Evolutionary conservation across 2,329 filamentous ascomycete species (phyloP).

Genomic region (Sclerotinia sclerotiorum): DNA sequence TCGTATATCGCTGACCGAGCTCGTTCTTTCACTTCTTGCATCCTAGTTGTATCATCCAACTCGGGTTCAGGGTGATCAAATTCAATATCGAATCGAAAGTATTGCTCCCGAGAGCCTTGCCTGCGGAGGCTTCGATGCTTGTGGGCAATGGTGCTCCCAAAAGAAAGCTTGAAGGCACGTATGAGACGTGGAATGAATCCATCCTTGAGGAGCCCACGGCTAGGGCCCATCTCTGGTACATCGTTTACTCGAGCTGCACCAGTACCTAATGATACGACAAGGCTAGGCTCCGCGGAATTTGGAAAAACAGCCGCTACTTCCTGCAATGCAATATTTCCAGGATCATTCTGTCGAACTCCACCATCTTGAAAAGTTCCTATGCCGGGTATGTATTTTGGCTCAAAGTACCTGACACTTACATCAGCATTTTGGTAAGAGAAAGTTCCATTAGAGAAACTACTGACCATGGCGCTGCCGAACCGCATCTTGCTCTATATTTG

Average conservation of each 20-base stretch:
- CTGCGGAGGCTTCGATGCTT: neutral
- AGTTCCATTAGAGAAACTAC: no score
- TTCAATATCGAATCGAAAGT: neutral
- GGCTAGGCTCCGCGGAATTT: constrained; percentile 24
- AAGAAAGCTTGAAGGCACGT: neutral
- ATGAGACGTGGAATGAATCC: constrained; percentile 6
- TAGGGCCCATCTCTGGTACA: constrained; percentile 9
- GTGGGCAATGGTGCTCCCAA: neutral
- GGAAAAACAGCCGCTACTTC: constrained; percentile 29
- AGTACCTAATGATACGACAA: constrained; percentile 31
- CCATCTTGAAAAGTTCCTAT: constrained; percentile 25
- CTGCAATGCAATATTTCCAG: constrained; percentile 20
- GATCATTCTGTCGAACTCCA: constrained; percentile 25
- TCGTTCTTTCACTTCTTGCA: neutral
- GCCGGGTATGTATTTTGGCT: constrained; percentile 21
- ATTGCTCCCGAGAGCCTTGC: neutral
- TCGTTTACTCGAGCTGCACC: constrained; percentile 22
- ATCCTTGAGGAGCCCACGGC: constrained; percentile 18
- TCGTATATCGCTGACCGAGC: neutral
- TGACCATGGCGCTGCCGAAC: neutral
- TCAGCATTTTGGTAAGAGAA: neutral
- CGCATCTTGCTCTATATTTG: neutral
- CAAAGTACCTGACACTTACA: constrained; percentile 15
- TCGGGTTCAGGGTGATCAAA: neutral
- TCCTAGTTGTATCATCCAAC: neutral